A percentile compares a stretch with the other conserved stretches of the same genome.
phyloP scores from a whole-genome alignment of 1,284 basidiomycete genomes.

The Omphalotus olearius region DNA sequence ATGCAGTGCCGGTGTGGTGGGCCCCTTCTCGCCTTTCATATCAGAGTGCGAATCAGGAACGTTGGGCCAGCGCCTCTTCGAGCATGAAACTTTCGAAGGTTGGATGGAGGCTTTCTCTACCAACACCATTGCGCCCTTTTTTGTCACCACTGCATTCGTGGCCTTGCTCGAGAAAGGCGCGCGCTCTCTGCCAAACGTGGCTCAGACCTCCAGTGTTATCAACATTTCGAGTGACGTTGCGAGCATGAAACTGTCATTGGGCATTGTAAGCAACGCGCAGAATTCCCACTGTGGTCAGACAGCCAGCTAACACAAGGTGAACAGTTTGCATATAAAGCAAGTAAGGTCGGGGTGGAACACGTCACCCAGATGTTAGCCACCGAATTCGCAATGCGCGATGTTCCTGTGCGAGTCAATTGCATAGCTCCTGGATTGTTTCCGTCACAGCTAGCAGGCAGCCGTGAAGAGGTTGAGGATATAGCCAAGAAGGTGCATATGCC shows the following conservation, averaged over 20 bases:
- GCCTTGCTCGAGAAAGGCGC: constrained; percentile 26
- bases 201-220: constrained; percentile 24
- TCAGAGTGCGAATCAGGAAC: neutral
- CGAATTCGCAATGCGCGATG: constrained; percentile 25
- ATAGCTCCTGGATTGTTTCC: constrained; percentile 29
- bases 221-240: constrained; percentile 29
- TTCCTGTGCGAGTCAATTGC: constrained; percentile 27
- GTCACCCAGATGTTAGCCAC: constrained; percentile 28
- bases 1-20: neutral
- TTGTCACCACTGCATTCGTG: constrained; percentile 29
- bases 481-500: constrained; percentile 7
- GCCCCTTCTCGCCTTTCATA: neutral
- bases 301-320: neutral
- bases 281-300: too few species aligned
- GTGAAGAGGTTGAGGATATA: constrained; percentile 1
- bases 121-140: constrained; percentile 27
- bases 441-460: constrained; percentile 23
- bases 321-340: constrained; percentile 27
- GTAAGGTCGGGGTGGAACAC: constrained; percentile 29
- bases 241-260: constrained; percentile 11
- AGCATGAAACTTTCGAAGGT: constrained; percentile 21
- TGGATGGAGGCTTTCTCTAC: constrained; percentile 22
- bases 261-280: neutral
- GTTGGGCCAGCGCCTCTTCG: constrained; percentile 17
- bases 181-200: constrained; percentile 16